Conservation (phyloP, 2,329 filamentous ascomycete species). For the Cladosporium sp. region DNA sequence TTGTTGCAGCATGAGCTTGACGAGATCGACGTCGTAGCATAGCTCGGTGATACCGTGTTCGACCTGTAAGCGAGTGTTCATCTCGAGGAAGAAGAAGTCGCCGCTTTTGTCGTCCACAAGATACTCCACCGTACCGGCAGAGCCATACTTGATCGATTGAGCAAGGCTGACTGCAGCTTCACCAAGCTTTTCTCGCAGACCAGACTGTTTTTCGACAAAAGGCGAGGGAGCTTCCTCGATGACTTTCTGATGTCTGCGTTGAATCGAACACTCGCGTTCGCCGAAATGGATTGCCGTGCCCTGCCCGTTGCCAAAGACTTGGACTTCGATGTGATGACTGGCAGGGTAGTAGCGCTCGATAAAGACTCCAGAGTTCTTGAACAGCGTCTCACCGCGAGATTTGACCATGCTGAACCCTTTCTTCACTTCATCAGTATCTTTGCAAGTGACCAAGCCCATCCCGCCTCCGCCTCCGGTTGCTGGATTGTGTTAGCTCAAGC, state of each 20-base stretch:
- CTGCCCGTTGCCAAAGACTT: conserved; percentile 77
- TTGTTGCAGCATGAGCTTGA: conserved; percentile 51
- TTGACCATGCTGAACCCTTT: conserved; percentile 55
- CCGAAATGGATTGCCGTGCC: conserved; percentile 78
- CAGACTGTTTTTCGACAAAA: conserved; percentile 44
- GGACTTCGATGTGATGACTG: conserved; percentile 81
- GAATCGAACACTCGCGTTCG: conserved; percentile 82
- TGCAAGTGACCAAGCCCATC: conserved; percentile 76
- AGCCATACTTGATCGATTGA: conserved; percentile 60
- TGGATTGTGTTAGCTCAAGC: conserved; percentile 25
- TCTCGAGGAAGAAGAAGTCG: conserved; percentile 64
- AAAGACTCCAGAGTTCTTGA: conserved; percentile 77
- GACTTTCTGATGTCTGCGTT: conserved; percentile 83
- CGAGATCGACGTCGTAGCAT: conserved; percentile 49
- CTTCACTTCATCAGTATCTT: conserved; percentile 61
- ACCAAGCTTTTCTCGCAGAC: conserved; percentile 56
- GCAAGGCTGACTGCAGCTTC: conserved; percentile 65
- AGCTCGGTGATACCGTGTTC: conserved; percentile 54
- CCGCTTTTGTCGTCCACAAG: conserved; percentile 78
- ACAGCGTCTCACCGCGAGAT: conserved; percentile 69
- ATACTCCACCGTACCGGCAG: conserved; percentile 84
- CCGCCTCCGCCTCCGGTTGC: conserved; percentile 56
- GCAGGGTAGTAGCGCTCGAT: conserved; percentile 77
- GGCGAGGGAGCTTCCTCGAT: conserved; percentile 84
- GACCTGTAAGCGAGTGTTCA: conserved; percentile 55